These are phyloP conservation scores for Amaranthus palmeri DNA, from an alignment of 148 eudicot species.

Conservation along the genomic window DNA sequence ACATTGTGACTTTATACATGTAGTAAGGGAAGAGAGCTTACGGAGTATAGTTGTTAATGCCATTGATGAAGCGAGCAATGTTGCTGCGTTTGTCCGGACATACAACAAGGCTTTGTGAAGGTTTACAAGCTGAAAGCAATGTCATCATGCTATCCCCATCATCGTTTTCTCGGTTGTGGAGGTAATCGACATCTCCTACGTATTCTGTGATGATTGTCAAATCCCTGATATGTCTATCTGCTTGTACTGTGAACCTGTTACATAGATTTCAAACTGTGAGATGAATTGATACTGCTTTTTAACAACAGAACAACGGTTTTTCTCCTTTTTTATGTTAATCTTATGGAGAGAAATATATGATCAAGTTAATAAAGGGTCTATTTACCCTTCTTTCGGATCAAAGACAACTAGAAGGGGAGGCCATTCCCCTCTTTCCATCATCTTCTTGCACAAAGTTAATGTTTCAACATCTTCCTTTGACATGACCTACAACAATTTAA, in stretches of 20 bases:
- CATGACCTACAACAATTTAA: conserved; percentile 45
- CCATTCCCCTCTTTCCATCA: conserved; percentile 94
- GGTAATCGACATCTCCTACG: conserved; percentile 93
- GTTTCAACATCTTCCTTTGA: conserved; percentile 63
- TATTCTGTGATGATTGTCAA: conserved; percentile 91
- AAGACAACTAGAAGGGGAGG: conserved; percentile 95
- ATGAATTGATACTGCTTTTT: conserved; percentile 6
- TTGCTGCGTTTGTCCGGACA: conserved; percentile 94
- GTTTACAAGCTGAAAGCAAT: conserved; percentile 54
- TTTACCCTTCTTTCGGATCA: conserved; percentile 86
- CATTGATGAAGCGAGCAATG: conserved; percentile 95
- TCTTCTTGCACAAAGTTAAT: conserved; percentile 58
- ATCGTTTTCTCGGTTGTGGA: conserved; percentile 70
- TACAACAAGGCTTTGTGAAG: conserved; percentile 71
- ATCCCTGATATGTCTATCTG: conserved; percentile 71
- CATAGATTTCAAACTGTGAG: conserved; percentile 7
- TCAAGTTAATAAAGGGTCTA: neutral
- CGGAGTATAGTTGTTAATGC: conserved; percentile 88
- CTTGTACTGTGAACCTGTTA: conserved; percentile 85
- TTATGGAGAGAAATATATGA: neutral
- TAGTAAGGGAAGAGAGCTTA: conserved; percentile 34
- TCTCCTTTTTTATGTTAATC: neutral
- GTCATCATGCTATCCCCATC: conserved; percentile 99
- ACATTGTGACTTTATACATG: neutral
- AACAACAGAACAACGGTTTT: neutral